These are phyloP conservation scores for Tylopilus felleus DNA, from an alignment of 768 basidiomycete species.

Conservation along the genomic window DNA sequence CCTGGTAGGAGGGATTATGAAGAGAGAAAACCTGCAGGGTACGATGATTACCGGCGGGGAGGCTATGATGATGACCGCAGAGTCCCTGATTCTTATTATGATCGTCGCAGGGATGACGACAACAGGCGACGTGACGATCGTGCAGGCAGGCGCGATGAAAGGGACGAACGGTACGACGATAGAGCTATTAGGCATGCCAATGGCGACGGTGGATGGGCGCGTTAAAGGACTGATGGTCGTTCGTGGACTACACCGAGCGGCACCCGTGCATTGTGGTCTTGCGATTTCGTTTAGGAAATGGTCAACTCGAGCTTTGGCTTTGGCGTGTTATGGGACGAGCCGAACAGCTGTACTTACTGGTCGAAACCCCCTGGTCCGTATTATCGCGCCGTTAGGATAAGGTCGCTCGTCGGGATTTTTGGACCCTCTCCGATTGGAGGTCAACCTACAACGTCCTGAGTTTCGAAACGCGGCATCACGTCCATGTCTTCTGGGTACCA, in stretches of 20 bases:
- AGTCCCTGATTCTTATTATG: slow-evolving; percentile 83
- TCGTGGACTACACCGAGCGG: slow-evolving; percentile 32
- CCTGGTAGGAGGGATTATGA: slow-evolving; percentile 77
- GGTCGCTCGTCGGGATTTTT: slow-evolving; percentile 28
- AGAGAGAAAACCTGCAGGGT: slow-evolving; percentile 87
- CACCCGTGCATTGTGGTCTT: slow-evolving; percentile 35
- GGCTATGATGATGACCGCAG: slow-evolving; percentile 76
- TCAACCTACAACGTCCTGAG: slow-evolving; percentile 15
- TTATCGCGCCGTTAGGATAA: slow-evolving; percentile 32
- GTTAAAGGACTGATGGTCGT: slow-evolving; percentile 49
- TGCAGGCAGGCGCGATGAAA: slow-evolving; percentile 78
- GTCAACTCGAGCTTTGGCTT: slow-evolving; percentile 38
- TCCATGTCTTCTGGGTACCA: slow-evolving; percentile 5
- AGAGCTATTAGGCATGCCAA: slow-evolving; percentile 69
- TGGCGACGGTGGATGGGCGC: slow-evolving; percentile 75
- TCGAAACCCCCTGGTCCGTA: slow-evolving; percentile 37
- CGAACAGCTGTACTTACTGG: slow-evolving; percentile 39
- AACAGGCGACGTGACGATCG: slow-evolving; percentile 57
- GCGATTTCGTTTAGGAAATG: slow-evolving; percentile 51
- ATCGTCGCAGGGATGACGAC: slow-evolving; percentile 82
- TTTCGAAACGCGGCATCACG: slow-evolving; percentile 10
- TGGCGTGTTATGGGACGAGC: slow-evolving; percentile 37
- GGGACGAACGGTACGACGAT: slow-evolving; percentile 78
- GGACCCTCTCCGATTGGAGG: slow-evolving; percentile 18
- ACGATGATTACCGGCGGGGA: slow-evolving; percentile 86